Base-by-base conservation (phyloP, 2,329 filamentous ascomycete genomes). In the Phyllosticta paracitricarpa region DNA sequence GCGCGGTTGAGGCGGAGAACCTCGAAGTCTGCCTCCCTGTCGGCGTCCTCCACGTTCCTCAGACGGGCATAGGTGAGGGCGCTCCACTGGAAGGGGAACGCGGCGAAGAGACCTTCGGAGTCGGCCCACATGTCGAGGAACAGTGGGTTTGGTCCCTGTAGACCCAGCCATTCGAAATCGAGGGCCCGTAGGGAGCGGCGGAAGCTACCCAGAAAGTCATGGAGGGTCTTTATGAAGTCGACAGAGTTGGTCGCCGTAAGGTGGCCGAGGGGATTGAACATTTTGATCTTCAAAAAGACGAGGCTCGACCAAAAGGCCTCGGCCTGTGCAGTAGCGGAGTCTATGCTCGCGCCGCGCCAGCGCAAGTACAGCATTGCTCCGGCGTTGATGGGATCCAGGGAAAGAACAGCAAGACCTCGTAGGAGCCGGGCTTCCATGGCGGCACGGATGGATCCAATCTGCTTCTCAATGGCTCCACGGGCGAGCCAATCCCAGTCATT, bases 191-290 rank as follows among this genome's bases (percentile, higher is more conserved):
- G 61, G 3, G 56, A 53, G 14, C 22, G 40, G 10, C 19, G 30
- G 40, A 62, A 62, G 9, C 56, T 56, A 17, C 35, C 61, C 12
- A 62, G 52, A 17, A 51, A 58, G 33, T 59, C 57, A n/a, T 62
- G 54, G 19, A 62, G 54, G 2, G 52, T 22, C 48, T 56, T 59
- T 25, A 54, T 24, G 61, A 56, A 62, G 53, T 56, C 61, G 40
- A 53, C 53, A 5, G 33, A 25, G 26, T 56, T 59, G 4, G 28
- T 40, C 28, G 33, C 10, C 24, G 10, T 24, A 33, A 30, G 35
- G 26, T 52, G 9, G 1, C 35, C 51, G 10, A 62, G 57, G 2
- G 61, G 61, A 40, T 62, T 62, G 17, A 40, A 28, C 17, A 62
- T 26, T 30, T 56, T 51, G 19, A 62, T 24, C 19, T 28, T 40